These are phyloP conservation scores for Artemisia argyi DNA, from an alignment of 129 eudicot genomes.

Conservation along the genomic window DNA sequence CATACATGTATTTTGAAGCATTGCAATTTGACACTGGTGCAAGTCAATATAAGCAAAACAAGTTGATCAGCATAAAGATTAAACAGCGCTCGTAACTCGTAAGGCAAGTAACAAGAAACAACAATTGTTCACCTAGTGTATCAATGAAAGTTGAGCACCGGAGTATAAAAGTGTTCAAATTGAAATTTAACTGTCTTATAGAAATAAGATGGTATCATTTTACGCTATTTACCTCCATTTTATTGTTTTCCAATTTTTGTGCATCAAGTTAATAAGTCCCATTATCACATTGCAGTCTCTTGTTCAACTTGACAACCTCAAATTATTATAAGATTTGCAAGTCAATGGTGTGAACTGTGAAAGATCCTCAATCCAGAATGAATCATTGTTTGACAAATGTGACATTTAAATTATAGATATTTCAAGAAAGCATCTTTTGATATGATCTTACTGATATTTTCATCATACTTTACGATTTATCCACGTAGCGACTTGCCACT, in stretches of 20 bases:
- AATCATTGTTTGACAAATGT: conserved; percentile 25
- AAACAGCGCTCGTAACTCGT: neutral
- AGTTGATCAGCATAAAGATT: conserved; percentile 23
- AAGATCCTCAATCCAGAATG: conserved; percentile 11
- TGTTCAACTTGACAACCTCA: conserved; percentile 6
- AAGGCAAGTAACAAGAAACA: neutral
- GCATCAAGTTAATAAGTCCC: neutral
- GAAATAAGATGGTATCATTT: neutral
- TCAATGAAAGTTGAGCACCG: neutral
- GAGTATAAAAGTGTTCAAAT: neutral
- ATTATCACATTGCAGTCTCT: neutral
- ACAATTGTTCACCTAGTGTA: neutral
- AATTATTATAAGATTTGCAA: conserved; percentile 18
- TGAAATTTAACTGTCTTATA: neutral
- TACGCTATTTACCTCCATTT: neutral
- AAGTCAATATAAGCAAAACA: conserved; percentile 15
- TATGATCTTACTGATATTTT: conserved; percentile 11
- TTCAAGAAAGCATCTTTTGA: conserved; percentile 16
- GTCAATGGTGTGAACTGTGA: conserved; percentile 15
- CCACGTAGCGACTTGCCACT: conserved; percentile 5
- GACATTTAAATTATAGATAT: conserved; percentile 4
- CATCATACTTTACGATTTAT: neutral
- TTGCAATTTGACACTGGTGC: conserved; percentile 46
- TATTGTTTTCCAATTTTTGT: no score
- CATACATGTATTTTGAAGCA: conserved; percentile 43